Evolutionary conservation across 208 protist genomes (phyloP), one percentile per base, ranked within the genome.

Genomic region (Wallacemonas sp.): DNA sequence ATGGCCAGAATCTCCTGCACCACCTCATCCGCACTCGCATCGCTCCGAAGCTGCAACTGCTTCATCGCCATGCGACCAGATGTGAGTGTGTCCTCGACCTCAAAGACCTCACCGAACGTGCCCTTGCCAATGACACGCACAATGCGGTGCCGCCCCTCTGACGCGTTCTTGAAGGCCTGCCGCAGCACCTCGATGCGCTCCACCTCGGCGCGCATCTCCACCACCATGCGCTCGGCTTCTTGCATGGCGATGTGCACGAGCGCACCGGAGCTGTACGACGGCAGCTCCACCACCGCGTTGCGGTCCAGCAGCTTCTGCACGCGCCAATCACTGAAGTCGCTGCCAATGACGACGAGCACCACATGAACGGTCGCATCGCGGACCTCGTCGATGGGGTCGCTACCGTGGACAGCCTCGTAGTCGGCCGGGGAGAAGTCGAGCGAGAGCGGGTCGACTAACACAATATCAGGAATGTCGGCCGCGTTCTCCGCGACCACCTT

Each of bases 1-100:
- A 97, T 96, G 22, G 94, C 78, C 15, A 87, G 64, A 24, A 98
- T 91, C 61, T 98, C 92, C 46, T 90, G 77, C 57, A 94, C 73
- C 17, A 95, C 59, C 52, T 85, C 82, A 39, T 91, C 85, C 1
- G 79, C 87, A 5, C 81, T 38, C 10, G 85, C 76, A 9, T 93
- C 80, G 34, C 98, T 89, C 66, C 92, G 97, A 37, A 95, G 71
- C 48, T 73, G 72, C 83, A 95, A 84, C 21, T 71, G 79, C 74
- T 95, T 95, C 87, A 95, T 91, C 13, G 89, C 89, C 81, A 97
- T 84, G 64, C 81, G 87, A 4, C 89, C 92, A 15, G 84, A 85
- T 19, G 92, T 95, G 33, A 94, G 70, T 26, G 58, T 76, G 74
- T 97, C 87, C 66, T 87, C 76, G 6, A 93, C 92, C 63, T 94